These are phyloP conservation scores for Hypseocharis bilobata DNA, from an alignment of 441 rosid genomes.

Conservation along the genomic window DNA sequence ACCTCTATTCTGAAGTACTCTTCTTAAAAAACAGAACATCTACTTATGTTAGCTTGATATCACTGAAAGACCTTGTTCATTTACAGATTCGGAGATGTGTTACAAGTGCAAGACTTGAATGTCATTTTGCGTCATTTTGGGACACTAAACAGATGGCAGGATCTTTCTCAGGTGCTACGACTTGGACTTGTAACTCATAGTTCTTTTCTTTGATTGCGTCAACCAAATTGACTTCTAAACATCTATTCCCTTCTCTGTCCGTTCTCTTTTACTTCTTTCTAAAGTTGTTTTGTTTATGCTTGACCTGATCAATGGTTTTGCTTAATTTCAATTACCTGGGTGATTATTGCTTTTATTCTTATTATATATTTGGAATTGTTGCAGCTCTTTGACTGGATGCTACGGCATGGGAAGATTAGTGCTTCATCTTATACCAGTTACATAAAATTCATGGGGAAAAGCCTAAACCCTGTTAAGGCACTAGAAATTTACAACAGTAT, in stretches of 20 bases:
- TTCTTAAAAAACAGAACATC: not conserved
- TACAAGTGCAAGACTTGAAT: constrained; percentile 80
- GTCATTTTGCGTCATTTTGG: constrained; percentile 64
- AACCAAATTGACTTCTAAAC: not conserved
- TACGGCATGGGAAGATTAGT: constrained; percentile 49
- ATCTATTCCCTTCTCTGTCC: not conserved
- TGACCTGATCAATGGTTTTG: not conserved
- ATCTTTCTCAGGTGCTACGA: constrained; percentile 57
- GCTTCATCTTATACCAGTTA: constrained; percentile 65
- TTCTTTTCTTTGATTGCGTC: not conserved
- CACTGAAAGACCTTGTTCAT: not conserved
- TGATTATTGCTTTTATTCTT: not conserved
- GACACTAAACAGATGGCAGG: constrained; percentile 48
- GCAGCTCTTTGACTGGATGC: constrained; percentile 94
- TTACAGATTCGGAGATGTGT: constrained; percentile 39
- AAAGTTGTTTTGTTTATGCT: not conserved
- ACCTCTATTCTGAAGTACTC: not conserved
- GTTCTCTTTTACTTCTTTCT: not conserved
- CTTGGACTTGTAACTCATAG: not conserved
- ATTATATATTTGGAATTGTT: constrained; percentile 18
- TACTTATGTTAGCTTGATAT: not conserved
- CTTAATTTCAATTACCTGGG: not conserved
- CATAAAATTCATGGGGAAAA: constrained; percentile 54
- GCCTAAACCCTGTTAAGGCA: constrained; percentile 51
- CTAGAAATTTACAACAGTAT: constrained; percentile 56